Evolutionary conservation across 768 basidiomycete species (phyloP), one percentile per base, ranked within the genome.

Genomic region (Kwoniella newhampshirensis): DNA sequence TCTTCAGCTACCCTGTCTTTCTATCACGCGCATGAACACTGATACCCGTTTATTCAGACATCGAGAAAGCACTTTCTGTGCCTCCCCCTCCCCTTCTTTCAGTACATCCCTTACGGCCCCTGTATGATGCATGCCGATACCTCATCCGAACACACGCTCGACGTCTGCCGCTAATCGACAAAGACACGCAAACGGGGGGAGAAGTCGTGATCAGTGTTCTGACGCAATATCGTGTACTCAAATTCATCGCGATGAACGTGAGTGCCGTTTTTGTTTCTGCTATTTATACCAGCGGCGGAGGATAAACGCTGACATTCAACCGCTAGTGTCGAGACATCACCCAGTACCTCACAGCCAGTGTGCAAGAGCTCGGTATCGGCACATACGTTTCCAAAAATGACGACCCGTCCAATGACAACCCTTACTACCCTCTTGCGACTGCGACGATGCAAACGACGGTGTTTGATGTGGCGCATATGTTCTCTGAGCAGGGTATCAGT

Each of bases 391-490:
- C 77, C 5, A 78, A 80, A 15, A 32, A 47, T 18, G 40, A 46
- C 1, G 79, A 82, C 39, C 44, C 52, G n/a, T 47, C 43, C 8
- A 23, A 40, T 18, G 30, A 21, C 13, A 86, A 87, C 56, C 89
- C 87, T 0, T 97, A 86, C 77, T 83, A 87, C 75, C 96, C 96
- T 2, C 86, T 98, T 54, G 88, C 89, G 4, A 96, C 92, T 0
- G 94, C 94, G 11, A 92, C 86, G 28, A 80, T 94, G 69, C 80
- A 85, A 54, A 96, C 94, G 0, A 87, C 89, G 26, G 96, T 99
- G 2, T 97, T 96, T 68, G 92, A 98, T 70, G 91, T 98, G 58
- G 96, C 98, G 2, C 96, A 99, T 72, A 91, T 94, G 87, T 98
- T 98, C 76, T 94, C 91, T 0, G 89, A 92, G 76, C 84, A 87